Conservation (phyloP, 1,139 yeast species). For the Candida neerlandica region DNA sequence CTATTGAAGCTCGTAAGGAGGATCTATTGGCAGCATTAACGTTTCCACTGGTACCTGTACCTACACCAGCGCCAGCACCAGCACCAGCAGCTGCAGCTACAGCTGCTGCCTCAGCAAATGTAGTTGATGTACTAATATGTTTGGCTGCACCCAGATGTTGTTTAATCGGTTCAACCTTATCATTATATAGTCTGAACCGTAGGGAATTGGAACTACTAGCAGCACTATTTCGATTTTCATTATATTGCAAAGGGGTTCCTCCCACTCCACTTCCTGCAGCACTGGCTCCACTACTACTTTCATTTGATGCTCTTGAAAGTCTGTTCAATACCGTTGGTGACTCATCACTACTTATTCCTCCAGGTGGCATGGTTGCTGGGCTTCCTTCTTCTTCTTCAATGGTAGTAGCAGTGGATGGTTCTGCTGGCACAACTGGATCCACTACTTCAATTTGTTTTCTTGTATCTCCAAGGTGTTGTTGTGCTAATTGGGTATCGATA, state of each 20-base stretch:
- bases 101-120: conserved; percentile 8
- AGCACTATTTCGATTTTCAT: conserved; percentile 9
- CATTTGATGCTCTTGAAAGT: conserved; percentile 5
- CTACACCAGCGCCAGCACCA: neutral
- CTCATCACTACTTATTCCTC: neutral
- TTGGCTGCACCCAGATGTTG: conserved; percentile 3
- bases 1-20: conserved; percentile 11
- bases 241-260: conserved; percentile 2
- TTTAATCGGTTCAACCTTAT: conserved; percentile 13
- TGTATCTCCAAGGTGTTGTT: conserved; percentile 3
- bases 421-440: conserved; percentile 1
- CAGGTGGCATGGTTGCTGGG: neutral
- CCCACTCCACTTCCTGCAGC: neutral
- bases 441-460: conserved; percentile 3
- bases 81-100: neutral
- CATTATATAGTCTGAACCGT: conserved; percentile 9
- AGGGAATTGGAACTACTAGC: conserved; percentile 8
- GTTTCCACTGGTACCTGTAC: neutral
- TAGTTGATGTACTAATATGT: conserved; percentile 11
- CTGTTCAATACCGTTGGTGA: conserved; percentile 9
- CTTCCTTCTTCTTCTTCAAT: neutral
- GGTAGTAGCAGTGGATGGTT: conserved; percentile 1
- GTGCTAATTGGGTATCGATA: conserved; percentile 8
- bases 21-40: conserved; percentile 8
- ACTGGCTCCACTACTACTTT: conserved; percentile 2